Conservation (phyloP, 108 stramenopile genomes). For the Cyclotella cryptica region DNA sequence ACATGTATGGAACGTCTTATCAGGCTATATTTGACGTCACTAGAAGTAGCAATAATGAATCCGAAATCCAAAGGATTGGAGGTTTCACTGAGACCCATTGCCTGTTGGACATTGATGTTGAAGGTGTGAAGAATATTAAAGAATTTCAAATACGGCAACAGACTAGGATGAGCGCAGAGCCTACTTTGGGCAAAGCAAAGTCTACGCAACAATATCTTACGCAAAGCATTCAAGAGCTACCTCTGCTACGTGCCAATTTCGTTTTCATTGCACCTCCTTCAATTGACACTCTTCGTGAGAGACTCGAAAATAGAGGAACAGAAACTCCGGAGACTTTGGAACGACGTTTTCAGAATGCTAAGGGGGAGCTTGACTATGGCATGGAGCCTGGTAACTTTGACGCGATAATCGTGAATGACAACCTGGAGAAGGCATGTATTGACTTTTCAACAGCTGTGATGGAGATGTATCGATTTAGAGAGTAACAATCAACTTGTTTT, state of each 20-base stretch:
- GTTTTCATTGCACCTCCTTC: constrained; percentile 96
- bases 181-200: constrained; percentile 3
- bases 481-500: constrained; percentile 4
- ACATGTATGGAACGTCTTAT: constrained; percentile 94
- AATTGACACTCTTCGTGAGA: constrained; percentile 74
- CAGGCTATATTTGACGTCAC: constrained; percentile 72
- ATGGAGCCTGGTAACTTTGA: constrained; percentile 72
- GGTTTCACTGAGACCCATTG: constrained; percentile 46
- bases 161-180: background rate
- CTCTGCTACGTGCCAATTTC: constrained; percentile 66
- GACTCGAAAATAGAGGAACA: constrained; percentile 85
- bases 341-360: constrained; percentile 80
- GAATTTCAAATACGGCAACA: constrained; percentile 42
- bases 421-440: constrained; percentile 75
- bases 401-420: constrained; percentile 83
- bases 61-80: background rate
- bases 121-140: constrained; percentile 80
- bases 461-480: constrained; percentile 40
- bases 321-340: constrained; percentile 84
- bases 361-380: constrained; percentile 89
- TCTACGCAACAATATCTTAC: constrained; percentile 33
- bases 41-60: constrained; percentile 4
- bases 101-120: constrained; percentile 95
- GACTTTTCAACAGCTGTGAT: constrained; percentile 56
- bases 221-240: constrained; percentile 11